A percentile compares a stretch with the other conserved stretches of the same genome.
These are phyloP conservation scores for Citrus maxima DNA, from an alignment of 345 rosid species.

Conservation along the genomic window DNA sequence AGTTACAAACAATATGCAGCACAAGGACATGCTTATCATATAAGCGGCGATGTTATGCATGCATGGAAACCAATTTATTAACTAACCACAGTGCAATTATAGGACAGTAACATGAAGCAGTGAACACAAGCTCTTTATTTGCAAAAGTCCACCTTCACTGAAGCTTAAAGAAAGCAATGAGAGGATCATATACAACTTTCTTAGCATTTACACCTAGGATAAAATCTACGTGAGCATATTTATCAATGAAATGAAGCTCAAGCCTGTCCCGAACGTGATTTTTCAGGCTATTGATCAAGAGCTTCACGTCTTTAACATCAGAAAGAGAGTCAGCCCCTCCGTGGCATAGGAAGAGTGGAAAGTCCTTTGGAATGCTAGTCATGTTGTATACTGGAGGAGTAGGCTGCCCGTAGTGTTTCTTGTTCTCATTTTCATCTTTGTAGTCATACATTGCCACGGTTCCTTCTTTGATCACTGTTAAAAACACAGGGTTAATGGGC, in stretches of 20 bases:
- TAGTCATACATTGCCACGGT: slow-evolving; percentile 37
- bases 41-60: background rate
- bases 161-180: slow-evolving; percentile 35
- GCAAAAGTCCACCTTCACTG: slow-evolving; percentile 11
- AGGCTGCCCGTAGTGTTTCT: slow-evolving; percentile 36
- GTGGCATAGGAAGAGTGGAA: slow-evolving; percentile 44
- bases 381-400: slow-evolving; percentile 43
- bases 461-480: slow-evolving; percentile 44
- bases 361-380: slow-evolving; percentile 36
- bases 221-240: slow-evolving; percentile 47
- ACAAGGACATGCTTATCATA: background rate
- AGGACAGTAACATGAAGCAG: background rate
- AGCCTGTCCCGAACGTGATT: slow-evolving; percentile 36
- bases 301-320: slow-evolving; percentile 35
- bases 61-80: background rate
- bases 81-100: background rate
- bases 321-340: slow-evolving; percentile 48
- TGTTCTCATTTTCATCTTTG: slow-evolving; percentile 29
- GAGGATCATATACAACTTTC: slow-evolving; percentile 41
- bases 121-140: background rate
- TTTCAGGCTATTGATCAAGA: slow-evolving; percentile 33
- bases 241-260: slow-evolving; percentile 16
- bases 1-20: background rate
- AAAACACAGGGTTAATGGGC: background rate
- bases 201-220: slow-evolving; percentile 41